Percentiles rank a stretch among this genome's conserved stretches.
Evolutionary conservation across 305 asterid genomes (phyloP).

Genomic region (Fraxinus baroniana): DNA sequence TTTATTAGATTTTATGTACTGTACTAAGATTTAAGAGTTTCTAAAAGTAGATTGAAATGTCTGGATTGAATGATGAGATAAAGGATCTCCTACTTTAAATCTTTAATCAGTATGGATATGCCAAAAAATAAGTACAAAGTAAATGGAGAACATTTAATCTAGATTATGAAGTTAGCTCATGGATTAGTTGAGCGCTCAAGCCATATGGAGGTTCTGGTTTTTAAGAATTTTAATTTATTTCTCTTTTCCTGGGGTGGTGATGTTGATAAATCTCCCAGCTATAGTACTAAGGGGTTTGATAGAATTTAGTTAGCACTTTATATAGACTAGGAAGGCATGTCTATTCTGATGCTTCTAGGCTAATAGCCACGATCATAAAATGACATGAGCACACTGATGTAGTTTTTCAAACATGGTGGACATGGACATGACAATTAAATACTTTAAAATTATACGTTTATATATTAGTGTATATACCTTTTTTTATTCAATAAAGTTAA

Average conservation of each 20-base stretch:
- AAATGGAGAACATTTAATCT: neutral
- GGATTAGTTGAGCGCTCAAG: neutral
- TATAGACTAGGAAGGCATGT: neutral
- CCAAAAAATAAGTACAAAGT: neutral
- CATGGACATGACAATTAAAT: neutral
- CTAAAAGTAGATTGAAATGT: neutral
- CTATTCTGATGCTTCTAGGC: neutral
- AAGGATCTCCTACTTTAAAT: neutral
- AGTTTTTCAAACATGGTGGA: neutral
- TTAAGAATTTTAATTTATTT: neutral
- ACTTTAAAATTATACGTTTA: neutral
- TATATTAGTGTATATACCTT: neutral
- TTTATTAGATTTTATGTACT: neutral
- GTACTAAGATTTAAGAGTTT: neutral
- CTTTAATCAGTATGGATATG: neutral
- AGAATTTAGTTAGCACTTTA: neutral
- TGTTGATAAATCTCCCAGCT: neutral
- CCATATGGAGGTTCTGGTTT: neutral
- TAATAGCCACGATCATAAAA: neutral
- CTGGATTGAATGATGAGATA: neutral
- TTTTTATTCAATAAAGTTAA: neutral
- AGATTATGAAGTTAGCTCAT: neutral
- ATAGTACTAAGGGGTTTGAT: neutral
- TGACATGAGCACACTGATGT: neutral
- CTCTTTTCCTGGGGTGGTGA: neutral